Base-by-base conservation (phyloP, 2,329 filamentous ascomycete genomes). In the Calonectria fujianensis region DNA sequence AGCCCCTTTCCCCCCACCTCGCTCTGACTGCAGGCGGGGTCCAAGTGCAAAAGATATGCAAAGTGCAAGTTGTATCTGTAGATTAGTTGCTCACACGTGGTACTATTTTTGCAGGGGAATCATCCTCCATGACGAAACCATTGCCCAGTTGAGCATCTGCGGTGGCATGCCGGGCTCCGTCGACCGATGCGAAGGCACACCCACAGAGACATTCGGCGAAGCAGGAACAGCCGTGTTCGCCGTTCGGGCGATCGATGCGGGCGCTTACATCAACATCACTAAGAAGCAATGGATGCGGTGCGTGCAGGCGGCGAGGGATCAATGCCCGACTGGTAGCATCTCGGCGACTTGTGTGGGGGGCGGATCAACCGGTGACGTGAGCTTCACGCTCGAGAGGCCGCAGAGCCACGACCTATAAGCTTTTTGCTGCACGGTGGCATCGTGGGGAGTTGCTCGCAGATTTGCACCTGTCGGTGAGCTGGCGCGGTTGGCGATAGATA, bases 251-350 rank as follows among this genome's bases (percentile, higher is more conserved):
- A 83, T 84, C 20, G 82, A 82, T 2, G 71, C 79, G 1, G 89
- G 88, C 13, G 85, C 87, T 29, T 88, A 86, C 20, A 90, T 91
- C 81, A 88, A 88, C 82, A 85, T 91, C 74, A 86, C 85, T 61
- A 91, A 90, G 83, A 85, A 85, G 27, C 83, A 86, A 31, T 90
- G 90, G 89, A 88, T 91, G 82, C 84, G 86, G 66, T 91, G 90
- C 79, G 86, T 91, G 67, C 85, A 88, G 51, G 90, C 90, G 20
- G 90, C 89, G 64, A 82, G 87, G 71, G 86, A 88, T 73, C 85
- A 86, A 59, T 90, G 89, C 80, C 88, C 88, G 27, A 88, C 86
- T 10, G 89, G 89, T 24, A 89, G 86, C 74, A 84, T 90, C 80
- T 83, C 81, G 50, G 87, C 83, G 32, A 86, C 85, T 1, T 91